Percentiles rank a stretch among this genome's conserved stretches.
Conservation (phyloP, 139 green algal genomes). For the Chlamydomonas sp. region DNA sequence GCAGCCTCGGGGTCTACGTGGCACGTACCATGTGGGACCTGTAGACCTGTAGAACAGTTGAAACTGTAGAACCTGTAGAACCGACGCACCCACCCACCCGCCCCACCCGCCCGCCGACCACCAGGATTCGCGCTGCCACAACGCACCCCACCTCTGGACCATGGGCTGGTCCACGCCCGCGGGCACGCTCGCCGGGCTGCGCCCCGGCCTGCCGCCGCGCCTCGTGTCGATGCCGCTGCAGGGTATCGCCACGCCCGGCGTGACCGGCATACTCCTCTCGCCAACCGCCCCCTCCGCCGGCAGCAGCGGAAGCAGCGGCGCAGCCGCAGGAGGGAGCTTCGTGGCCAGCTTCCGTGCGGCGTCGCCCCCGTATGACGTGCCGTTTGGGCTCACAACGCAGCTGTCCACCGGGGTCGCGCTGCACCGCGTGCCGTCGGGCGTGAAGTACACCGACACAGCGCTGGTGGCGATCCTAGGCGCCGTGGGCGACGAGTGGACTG, state of each 20-base stretch:
- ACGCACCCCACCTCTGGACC: slow-evolving; percentile 7
- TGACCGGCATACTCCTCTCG: not conserved
- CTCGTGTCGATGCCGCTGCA: not conserved
- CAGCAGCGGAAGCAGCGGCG: too few relatives aligned
- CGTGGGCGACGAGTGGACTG: not conserved
- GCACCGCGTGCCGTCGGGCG: slow-evolving; percentile 6
- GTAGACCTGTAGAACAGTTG: too few relatives aligned
- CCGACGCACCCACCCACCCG: too few relatives aligned
- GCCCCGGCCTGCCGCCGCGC: not conserved
- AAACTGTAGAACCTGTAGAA: too few relatives aligned
- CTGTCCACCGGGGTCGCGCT: not conserved
- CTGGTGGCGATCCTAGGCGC: not conserved
- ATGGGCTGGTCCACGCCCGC: slow-evolving; percentile 4
- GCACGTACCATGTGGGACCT: too few relatives aligned
- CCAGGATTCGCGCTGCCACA: not conserved
- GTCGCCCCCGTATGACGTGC: not conserved
- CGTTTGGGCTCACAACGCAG: not conserved
- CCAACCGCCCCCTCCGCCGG: too few relatives aligned
- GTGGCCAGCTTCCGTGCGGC: not conserved
- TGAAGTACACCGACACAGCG: slow-evolving; percentile 7
- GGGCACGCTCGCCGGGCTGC: not conserved
- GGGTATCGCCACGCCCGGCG: not conserved
- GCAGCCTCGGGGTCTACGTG: too few relatives aligned
- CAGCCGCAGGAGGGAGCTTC: too few relatives aligned
- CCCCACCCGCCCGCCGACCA: too few relatives aligned